A percentile compares a stretch with the other conserved stretches of the same genome.
phyloP scores from a whole-genome alignment of 352 stramenopile species.

The Phytophthora cactorum region DNA sequence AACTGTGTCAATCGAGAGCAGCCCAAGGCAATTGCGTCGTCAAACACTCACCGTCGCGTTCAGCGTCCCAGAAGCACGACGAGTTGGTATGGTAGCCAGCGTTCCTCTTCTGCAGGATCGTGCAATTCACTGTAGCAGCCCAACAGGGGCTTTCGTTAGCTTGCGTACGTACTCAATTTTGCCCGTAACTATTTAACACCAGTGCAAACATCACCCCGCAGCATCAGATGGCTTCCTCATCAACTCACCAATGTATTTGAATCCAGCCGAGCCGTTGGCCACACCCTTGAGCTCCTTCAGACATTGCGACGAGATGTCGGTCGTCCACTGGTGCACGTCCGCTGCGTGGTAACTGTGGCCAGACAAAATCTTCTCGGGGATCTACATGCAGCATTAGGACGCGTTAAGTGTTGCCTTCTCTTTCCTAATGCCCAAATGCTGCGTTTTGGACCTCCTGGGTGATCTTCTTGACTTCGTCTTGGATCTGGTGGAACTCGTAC shows the following conservation, averaged over 20 bases:
- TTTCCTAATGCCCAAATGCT: background rate
- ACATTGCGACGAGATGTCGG: conserved; percentile 78
- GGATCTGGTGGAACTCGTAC: conserved; percentile 88
- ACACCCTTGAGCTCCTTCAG: conserved; percentile 87
- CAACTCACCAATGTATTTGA: conserved; percentile 87
- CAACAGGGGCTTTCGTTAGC: conserved; percentile 24
- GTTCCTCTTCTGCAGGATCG: conserved; percentile 91
- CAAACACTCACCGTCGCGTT: conserved; percentile 72
- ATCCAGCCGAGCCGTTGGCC: conserved; percentile 82
- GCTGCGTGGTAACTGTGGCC: conserved; percentile 78
- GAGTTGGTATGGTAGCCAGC: conserved; percentile 88
- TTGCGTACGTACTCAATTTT: conserved; percentile 37
- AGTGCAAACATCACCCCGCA: conserved; percentile 17
- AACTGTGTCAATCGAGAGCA: conserved; percentile 12
- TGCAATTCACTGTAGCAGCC: conserved; percentile 76
- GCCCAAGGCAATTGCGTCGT: conserved; percentile 1
- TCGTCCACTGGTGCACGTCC: conserved; percentile 84
- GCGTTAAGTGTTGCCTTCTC: background rate
- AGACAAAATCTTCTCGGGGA: conserved; percentile 71
- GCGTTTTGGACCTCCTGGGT: conserved; percentile 63
- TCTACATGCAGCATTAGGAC: conserved; percentile 41
- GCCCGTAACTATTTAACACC: conserved; percentile 47
- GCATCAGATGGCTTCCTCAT: conserved; percentile 2
- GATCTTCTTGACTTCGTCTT: conserved; percentile 90
- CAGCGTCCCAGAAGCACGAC: conserved; percentile 87